Evolutionary conservation across 768 basidiomycete species (phyloP).

Genomic region (Stropharia rugosoannulata): DNA sequence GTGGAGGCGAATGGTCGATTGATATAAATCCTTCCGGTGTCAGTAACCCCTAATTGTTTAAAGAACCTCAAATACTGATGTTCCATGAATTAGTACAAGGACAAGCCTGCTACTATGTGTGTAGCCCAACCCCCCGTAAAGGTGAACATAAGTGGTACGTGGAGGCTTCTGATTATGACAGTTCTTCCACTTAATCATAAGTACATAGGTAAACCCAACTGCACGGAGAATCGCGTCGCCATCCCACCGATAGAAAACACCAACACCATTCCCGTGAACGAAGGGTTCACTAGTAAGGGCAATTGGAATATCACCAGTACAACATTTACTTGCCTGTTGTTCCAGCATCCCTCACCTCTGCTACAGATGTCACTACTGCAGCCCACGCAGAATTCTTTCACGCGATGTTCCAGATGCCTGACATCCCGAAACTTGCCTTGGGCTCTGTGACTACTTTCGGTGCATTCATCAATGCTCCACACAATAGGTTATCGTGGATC

Average conservation of each 20-base stretch:
- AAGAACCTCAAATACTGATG: neutral
- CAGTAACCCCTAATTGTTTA: neutral
- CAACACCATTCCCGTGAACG: slow-evolving; percentile 21
- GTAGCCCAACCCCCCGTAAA: slow-evolving; percentile 17
- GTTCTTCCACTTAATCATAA: neutral
- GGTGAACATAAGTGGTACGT: slow-evolving; percentile 16
- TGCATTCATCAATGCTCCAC: slow-evolving; percentile 25
- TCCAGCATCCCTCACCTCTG: neutral
- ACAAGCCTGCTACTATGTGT: slow-evolving; percentile 25
- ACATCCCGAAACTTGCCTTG: slow-evolving; percentile 16
- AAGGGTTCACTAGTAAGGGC: slow-evolving; percentile 22
- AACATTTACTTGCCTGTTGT: neutral
- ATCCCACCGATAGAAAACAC: slow-evolving; percentile 18
- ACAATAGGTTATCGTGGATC: slow-evolving; percentile 18
- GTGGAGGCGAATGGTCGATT: slow-evolving; percentile 21
- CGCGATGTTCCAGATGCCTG: slow-evolving; percentile 22
- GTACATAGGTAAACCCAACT: slow-evolving; percentile 15
- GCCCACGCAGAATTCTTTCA: slow-evolving; percentile 25
- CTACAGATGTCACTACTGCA: slow-evolving; percentile 22
- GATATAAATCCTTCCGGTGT: slow-evolving; percentile 24
- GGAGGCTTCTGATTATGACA: neutral
- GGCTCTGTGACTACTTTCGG: slow-evolving; percentile 14
- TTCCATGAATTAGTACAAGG: slow-evolving; percentile 19
- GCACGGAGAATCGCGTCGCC: slow-evolving; percentile 19
- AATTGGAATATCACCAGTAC: slow-evolving; percentile 28